These are phyloP conservation scores for Rauvolfia tetraphylla DNA, from an alignment of 257 asterid genomes.

Conservation along the genomic window DNA sequence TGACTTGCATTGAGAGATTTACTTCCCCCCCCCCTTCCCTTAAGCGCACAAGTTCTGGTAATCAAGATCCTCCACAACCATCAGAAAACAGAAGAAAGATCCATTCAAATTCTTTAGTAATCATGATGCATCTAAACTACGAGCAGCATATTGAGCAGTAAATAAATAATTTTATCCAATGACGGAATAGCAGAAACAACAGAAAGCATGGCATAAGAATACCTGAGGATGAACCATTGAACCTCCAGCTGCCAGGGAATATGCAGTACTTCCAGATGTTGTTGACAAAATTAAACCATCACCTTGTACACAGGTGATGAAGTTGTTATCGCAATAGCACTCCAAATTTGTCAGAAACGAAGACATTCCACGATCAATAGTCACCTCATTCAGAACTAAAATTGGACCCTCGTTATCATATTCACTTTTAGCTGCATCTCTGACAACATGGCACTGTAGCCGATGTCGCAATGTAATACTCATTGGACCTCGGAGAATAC, in stretches of 20 bases:
- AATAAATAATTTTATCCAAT: not conserved
- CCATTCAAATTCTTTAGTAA: not conserved
- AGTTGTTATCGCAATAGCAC: constrained; percentile 83
- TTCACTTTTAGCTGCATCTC: constrained; percentile 80
- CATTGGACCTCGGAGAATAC: constrained; percentile 75
- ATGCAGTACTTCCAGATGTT: constrained; percentile 99
- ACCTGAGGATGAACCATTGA: constrained; percentile 99
- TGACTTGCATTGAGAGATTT: not conserved
- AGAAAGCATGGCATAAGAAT: not conserved
- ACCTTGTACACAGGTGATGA: constrained; percentile 94
- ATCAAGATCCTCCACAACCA: not conserved
- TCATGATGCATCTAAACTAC: not conserved
- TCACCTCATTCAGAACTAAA: constrained; percentile 87
- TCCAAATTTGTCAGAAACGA: constrained; percentile 88
- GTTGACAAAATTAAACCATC: constrained; percentile 92
- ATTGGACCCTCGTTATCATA: constrained; percentile 78
- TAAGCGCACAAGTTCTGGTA: not conserved
- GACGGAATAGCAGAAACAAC: not conserved
- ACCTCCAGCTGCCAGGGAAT: constrained; percentile 99
- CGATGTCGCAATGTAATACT: constrained; percentile 88
- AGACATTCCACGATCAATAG: constrained; percentile 94
- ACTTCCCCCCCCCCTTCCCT: not conserved
- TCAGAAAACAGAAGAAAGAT: not conserved
- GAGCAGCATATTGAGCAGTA: not conserved
- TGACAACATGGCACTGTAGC: constrained; percentile 80